Evolutionary conservation across 2,329 filamentous ascomycete species (phyloP).

Genomic region (Beauveria brongniartii): DNA sequence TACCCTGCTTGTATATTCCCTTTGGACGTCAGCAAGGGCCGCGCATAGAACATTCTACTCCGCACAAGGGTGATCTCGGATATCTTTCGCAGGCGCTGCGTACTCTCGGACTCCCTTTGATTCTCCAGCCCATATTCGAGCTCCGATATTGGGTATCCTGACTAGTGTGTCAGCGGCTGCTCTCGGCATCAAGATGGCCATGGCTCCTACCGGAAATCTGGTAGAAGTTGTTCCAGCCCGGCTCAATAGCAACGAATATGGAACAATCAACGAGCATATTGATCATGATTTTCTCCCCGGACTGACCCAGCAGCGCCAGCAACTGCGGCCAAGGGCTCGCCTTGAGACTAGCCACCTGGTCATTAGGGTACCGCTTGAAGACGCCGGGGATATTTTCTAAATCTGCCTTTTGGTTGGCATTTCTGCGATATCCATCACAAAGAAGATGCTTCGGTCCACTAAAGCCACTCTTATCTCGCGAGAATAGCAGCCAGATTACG

Average conservation of each 20-base stretch:
- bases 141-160: slow-evolving; percentile 45
- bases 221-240: slow-evolving; percentile 57
- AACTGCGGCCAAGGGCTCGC: slow-evolving; percentile 65
- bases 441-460: slow-evolving; percentile 63
- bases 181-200: not conserved
- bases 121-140: slow-evolving; percentile 20
- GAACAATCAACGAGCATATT: slow-evolving; percentile 69
- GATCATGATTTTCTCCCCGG: slow-evolving; percentile 70
- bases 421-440: slow-evolving; percentile 70
- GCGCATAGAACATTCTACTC: slow-evolving; percentile 79
- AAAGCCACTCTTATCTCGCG: slow-evolving; percentile 37
- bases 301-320: slow-evolving; percentile 63
- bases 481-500: slow-evolving; percentile 70
- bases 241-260: slow-evolving; percentile 58
- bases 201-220: slow-evolving; percentile 64
- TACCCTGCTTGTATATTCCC: slow-evolving; percentile 66
- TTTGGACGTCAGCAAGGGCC: slow-evolving; percentile 59
- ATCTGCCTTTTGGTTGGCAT: slow-evolving; percentile 23
- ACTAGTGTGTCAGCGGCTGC: not conserved
- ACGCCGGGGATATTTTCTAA: slow-evolving; percentile 55
- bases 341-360: slow-evolving; percentile 62
- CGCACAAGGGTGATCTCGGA: slow-evolving; percentile 68
- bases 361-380: slow-evolving; percentile 56
- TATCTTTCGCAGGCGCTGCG: slow-evolving; percentile 20
- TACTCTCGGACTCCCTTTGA: not conserved